Base-by-base conservation (phyloP, 2,329 filamentous ascomycete species). In the Nemania sp. region DNA sequence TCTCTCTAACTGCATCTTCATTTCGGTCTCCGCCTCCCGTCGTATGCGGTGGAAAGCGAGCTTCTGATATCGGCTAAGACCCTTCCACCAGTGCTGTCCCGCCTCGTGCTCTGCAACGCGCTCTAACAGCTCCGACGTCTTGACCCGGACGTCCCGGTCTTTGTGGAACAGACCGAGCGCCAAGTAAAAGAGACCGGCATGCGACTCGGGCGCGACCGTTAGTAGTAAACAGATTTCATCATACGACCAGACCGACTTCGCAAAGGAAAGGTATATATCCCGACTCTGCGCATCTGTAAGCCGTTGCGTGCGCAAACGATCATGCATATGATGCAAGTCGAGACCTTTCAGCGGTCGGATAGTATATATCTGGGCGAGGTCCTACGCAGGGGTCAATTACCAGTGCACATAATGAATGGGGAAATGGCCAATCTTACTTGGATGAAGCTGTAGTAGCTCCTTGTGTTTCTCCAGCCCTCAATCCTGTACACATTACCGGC, bases 371-470 rank as follows among this genome's bases (percentile, higher is more conserved):
- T 89, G 87, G 41, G 88, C 88, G 65, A 91, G 83, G 78, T 92
- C 89, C 89, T 92, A 70, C 49, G 82, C 77, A 65, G 79, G 80
- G 69, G 78, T 77, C 45, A 79, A 73, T 22, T 5, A 55, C 27
- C 38, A 41, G 56, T 20, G 55, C 2, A 38, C 32, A 13, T 32
- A 20, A 7, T 26, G 6, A 8, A 15, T 5, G 15, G 35, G 2
- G 41, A 11, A 55, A 38, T 2, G 2, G 10, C 5, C n/a, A 7
- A 8, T 26, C 83, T 74, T 80, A 90, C 93, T 83, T 97, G 93
- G 71, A 98, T 95, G 77, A 93, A 98, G 73, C 93, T 94, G 81
- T 97, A 97, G 78, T 99, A 99, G 76, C 93, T 97, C 68, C 96
- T 87, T 0, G 96, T 98, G 71, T 93, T 97, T 73, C 96, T 90